Conservation (phyloP, 768 basidiomycete species). For the Mycena haematopus region DNA sequence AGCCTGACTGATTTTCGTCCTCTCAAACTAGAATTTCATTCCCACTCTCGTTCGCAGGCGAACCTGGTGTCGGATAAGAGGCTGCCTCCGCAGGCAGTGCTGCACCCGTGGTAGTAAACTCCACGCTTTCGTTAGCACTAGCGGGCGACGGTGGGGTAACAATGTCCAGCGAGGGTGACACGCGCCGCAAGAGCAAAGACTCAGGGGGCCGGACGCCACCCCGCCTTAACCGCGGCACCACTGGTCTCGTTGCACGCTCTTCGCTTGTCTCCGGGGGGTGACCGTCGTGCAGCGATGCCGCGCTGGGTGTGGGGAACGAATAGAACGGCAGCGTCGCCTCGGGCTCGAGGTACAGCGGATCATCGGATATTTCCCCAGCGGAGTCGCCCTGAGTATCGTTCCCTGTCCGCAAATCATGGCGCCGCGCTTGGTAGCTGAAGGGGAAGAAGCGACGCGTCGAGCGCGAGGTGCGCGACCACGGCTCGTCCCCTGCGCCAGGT, state of each 20-base stretch:
- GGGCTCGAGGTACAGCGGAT: slow-evolving; percentile 32
- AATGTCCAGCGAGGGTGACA: slow-evolving; percentile 41
- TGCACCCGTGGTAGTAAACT: neutral
- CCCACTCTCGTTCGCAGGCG: slow-evolving; percentile 34
- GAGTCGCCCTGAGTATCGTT: slow-evolving; percentile 27
- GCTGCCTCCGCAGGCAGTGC: slow-evolving; percentile 36
- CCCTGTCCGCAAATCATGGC: slow-evolving; percentile 42
- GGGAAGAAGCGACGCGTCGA: slow-evolving; percentile 64
- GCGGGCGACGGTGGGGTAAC: slow-evolving; percentile 18
- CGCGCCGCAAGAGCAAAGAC: slow-evolving; percentile 56
- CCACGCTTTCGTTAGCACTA: slow-evolving; percentile 9
- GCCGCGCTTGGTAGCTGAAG: slow-evolving; percentile 49
- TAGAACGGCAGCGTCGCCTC: slow-evolving; percentile 35
- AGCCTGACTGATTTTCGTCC: neutral
- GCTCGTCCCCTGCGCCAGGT: slow-evolving; percentile 6
- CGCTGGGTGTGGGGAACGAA: slow-evolving; percentile 34
- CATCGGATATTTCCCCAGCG: slow-evolving; percentile 13
- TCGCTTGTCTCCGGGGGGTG: slow-evolving; percentile 40
- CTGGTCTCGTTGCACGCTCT: slow-evolving; percentile 38
- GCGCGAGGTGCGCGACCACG: slow-evolving; percentile 22
- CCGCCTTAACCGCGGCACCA: slow-evolving; percentile 63
- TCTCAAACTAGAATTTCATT: slow-evolving; percentile 6
- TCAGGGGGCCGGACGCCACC: slow-evolving; percentile 74
- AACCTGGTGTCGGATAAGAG: slow-evolving; percentile 58
- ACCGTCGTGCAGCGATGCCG: slow-evolving; percentile 16